Conservation (phyloP, 805 yeast species). For the Brettanomyces bruxellensis region DNA sequence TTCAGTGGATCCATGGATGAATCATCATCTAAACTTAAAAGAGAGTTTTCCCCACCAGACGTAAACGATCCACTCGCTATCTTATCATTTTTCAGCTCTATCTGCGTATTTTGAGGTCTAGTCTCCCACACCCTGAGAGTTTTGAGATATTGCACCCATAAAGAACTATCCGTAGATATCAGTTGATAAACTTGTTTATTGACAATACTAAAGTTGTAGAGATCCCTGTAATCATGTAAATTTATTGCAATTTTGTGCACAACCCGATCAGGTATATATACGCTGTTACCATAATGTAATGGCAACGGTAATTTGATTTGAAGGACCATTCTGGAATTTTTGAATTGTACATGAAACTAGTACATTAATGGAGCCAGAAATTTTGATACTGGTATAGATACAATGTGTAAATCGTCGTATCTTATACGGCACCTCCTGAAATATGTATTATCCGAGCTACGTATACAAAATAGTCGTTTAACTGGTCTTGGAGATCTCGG, state of each 20-base stretch:
- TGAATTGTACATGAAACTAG: no score
- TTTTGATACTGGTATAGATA: no score
- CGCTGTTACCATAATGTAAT: not conserved
- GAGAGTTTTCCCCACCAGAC: slow-evolving; percentile 2
- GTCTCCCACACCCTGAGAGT: slow-evolving; percentile 18
- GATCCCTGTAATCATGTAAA: slow-evolving; percentile 16
- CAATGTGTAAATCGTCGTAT: no score
- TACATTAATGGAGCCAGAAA: no score
- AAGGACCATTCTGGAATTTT: not conserved
- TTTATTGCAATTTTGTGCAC: slow-evolving; percentile 14
- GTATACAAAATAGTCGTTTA: no score
- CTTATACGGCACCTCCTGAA: no score
- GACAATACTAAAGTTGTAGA: slow-evolving; percentile 19
- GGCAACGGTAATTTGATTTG: not conserved
- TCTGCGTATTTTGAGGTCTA: not conserved
- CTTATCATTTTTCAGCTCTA: not conserved
- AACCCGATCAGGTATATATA: slow-evolving; percentile 3
- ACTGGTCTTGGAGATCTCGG: no score
- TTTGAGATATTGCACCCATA: slow-evolving; percentile 20
- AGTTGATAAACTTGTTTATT: slow-evolving; percentile 19
- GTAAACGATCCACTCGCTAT: not conserved
- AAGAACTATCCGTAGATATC: slow-evolving; percentile 10
- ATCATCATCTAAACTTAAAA: slow-evolving; percentile 11
- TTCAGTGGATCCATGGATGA: slow-evolving; percentile 15
- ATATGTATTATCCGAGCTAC: no score